These are phyloP conservation scores for Phyllosticta paracitricarpa DNA, from an alignment of 2,329 filamentous ascomycete species.

Conservation along the genomic window DNA sequence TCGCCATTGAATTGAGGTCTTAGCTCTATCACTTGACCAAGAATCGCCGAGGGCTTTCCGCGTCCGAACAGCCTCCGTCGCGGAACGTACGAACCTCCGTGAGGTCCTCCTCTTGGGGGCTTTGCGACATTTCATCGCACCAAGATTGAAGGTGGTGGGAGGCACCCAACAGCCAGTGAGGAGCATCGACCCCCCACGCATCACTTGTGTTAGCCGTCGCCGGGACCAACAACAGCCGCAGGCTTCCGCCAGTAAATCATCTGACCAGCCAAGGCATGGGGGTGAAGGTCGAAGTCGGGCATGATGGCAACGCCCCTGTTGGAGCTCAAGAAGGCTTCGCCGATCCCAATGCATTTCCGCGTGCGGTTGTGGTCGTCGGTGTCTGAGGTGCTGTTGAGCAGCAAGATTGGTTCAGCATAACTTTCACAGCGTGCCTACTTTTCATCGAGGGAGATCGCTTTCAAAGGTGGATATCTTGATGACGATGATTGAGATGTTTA, in stretches of 20 bases:
- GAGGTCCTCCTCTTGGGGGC: too few species aligned
- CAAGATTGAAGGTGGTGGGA: too few species aligned
- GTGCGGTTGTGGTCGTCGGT: not conserved
- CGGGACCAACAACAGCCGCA: not conserved
- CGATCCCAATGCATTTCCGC: conserved; percentile 17
- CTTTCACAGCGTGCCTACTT: not conserved
- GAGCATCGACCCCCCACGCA: not conserved
- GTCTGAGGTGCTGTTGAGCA: not conserved
- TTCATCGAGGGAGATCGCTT: not conserved
- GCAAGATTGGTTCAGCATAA: not conserved
- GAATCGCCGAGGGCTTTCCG: too few species aligned
- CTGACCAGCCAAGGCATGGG: conserved; percentile 23
- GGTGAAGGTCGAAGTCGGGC: conserved; percentile 22
- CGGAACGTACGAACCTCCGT: too few species aligned
- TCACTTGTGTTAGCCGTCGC: not conserved
- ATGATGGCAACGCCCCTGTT: conserved; percentile 15
- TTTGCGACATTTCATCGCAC: not conserved
- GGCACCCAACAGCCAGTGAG: not conserved
- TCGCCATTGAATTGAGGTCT: too few species aligned
- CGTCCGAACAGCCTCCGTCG: too few species aligned
- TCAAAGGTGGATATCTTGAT: not conserved
- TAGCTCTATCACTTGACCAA: too few species aligned
- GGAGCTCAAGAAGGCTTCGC: conserved; percentile 16
- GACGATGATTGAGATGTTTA: not conserved
- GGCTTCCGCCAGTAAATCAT: conserved; percentile 19